Conservation (phyloP, 2,329 filamentous ascomycete genomes). For the Pseudophaeomoniella oleicola region DNA sequence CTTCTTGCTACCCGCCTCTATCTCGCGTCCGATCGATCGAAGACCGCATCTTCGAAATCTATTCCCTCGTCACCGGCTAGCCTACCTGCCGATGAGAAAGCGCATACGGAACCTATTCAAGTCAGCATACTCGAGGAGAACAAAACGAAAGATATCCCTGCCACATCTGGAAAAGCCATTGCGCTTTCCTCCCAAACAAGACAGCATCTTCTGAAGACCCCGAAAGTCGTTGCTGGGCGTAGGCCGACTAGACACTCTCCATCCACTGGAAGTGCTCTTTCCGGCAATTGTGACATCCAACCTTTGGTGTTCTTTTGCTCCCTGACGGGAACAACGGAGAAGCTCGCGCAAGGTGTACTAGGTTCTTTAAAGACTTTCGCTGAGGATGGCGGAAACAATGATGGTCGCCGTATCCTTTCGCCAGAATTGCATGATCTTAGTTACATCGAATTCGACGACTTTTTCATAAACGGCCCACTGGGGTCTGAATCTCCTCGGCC, state of each 20-base stretch:
- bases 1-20: not conserved
- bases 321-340: constrained; percentile 69
- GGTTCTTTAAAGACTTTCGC: not conserved
- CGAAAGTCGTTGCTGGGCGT: constrained; percentile 10
- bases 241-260: constrained; percentile 5
- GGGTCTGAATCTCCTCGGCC: constrained; percentile 25
- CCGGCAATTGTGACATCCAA: constrained; percentile 28
- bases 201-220: too few relatives aligned
- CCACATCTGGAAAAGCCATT: too few relatives aligned
- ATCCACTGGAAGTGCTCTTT: not conserved
- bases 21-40: not conserved
- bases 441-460: constrained; percentile 84
- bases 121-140: too few relatives aligned
- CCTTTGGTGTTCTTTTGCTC: constrained; percentile 81
- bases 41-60: not conserved
- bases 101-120: too few relatives aligned
- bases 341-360: constrained; percentile 47
- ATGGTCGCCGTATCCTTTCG: constrained; percentile 26
- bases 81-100: too few relatives aligned
- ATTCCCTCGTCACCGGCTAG: not conserved
- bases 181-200: too few relatives aligned
- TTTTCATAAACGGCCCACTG: constrained; percentile 67
- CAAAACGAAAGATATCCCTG: too few relatives aligned
- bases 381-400: not conserved
- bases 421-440: constrained; percentile 64